Base-by-base conservation (phyloP, 345 rosid species). In the Salix arbutifolia region DNA sequence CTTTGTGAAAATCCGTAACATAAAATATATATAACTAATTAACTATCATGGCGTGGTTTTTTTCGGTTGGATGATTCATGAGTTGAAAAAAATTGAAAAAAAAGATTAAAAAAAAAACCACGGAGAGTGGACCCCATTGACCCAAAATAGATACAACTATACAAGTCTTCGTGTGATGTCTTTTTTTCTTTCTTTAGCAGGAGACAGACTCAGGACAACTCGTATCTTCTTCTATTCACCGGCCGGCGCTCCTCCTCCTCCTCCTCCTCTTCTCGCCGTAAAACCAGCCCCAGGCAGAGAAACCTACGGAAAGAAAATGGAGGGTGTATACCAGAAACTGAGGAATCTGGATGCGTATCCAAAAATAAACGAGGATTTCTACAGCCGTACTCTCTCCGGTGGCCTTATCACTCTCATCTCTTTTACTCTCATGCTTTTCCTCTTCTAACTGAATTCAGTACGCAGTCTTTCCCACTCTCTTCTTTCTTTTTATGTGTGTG, bases 281-380 rank as follows among this genome's bases (percentile, higher is more conserved):
- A 50, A 50, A 6, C 8, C n/a, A 18, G 58, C 58, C 8, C n/a
- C 58, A 50, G 56, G 8, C n/a, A 5, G 58, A 18, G n/a, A 8
- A 38, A 38, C 31, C 31, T 30, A 30, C 31, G 16, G 35, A 37
- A 52, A 7, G 19, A 23, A 12, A 18, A 88, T 88, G 89, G 86
- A 86, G 25, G 82, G 78, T 65, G 69, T 86, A 65, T 74, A 88
- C 74, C 81, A 83, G 74, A 90, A 85, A 80, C 86, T 93, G 70
- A 83, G 86, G 85, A 89, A 82, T 73, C 81, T 93, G 78, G 98
- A 93, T 73, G 97, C 98, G 3, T 93, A 91, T 84, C 98, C 98
- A 23, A 93, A 93, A 79, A 82, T 93, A 82, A 93, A 91, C 75
- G 98, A 93, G 76, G 98, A 93, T 84, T 93, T 91, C 80, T 93